Base-by-base conservation (phyloP, 768 basidiomycete species). In the Boletus coccyginus region DNA sequence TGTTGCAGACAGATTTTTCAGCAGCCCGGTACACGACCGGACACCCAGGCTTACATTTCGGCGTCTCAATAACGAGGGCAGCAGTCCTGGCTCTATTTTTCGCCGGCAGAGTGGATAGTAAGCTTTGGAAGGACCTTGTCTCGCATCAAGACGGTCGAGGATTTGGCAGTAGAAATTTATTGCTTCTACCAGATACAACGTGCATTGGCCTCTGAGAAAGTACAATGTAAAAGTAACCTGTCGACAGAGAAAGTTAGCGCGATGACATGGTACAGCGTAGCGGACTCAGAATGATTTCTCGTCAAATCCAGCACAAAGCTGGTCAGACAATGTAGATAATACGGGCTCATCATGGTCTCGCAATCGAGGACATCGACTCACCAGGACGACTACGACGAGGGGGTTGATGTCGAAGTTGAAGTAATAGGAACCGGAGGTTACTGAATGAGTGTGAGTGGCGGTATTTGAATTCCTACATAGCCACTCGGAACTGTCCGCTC, bases 131-230 rank as follows among this genome's bases (percentile, higher is more conserved):
- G 14, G 92, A 95, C 94, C 94, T 71, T 94, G 81, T 70, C 89
- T 94, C 43, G 84, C 81, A 69, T 95, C 90, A 56, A 98, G 80
- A 62, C 86, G 87, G 69, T 96, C 93, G 63, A 98, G 77, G 6
- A 86, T 80, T 65, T 85, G 80, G 62, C 88, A 88, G 77, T 97
- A 97, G 76, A 96, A 94, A 77, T 95, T 95, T 94, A 97, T 96
- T 73, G 68, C 52, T 57, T 61, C 57, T 70, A 71, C 64, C 31
- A 21, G 59, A 59, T 62, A 66, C 67, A 64, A 62, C 14, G 51
- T 55, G 54, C 58, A 59, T 71, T 51, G 67, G 65, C 68, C 64
- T 64, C 55, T 53, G 47, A 17, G 47, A 50, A 55, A 64, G 52
- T 61, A 68, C 67, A 60, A 44, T 56, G 61, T 51, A 68, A 49